These are phyloP conservation scores for Oenanthe javanica DNA, from an alignment of 140 eudicot genomes.

Conservation along the genomic window DNA sequence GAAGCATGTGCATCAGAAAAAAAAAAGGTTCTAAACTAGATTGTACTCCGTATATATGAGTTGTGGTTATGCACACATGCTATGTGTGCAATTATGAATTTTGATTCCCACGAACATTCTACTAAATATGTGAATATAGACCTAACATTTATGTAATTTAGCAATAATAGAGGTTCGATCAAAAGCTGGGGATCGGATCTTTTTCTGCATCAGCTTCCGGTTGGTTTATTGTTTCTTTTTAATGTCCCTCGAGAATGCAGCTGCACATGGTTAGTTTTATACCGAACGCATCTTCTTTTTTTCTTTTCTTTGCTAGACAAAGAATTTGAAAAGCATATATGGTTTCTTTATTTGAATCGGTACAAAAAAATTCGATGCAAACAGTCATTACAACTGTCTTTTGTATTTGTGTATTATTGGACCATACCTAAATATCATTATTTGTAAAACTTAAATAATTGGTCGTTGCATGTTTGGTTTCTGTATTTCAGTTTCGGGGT, in stretches of 20 bases:
- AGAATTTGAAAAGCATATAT: not conserved
- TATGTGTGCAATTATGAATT: not conserved
- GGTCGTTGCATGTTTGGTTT: not conserved
- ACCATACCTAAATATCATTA: not conserved
- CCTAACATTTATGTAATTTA: not conserved
- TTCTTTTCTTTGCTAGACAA: not conserved
- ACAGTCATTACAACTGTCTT: slow-evolving; percentile 7
- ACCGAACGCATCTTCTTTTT: not conserved
- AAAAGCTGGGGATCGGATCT: not conserved
- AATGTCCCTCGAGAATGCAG: not conserved
- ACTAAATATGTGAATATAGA: not conserved
- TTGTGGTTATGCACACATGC: too few relatives aligned
- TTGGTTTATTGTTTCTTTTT: not conserved
- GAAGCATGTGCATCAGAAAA: too few relatives aligned
- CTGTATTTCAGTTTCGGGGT: not conserved
- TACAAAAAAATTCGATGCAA: not conserved
- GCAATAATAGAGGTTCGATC: slow-evolving; percentile 6
- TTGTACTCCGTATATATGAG: too few relatives aligned
- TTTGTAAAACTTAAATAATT: not conserved
- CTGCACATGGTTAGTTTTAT: slow-evolving; percentile 7
- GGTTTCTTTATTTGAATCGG: not conserved
- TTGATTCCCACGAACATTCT: not conserved
- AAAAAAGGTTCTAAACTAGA: too few relatives aligned
- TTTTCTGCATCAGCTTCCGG: not conserved
- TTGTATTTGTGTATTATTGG: not conserved